Evolutionary conservation across 2,329 filamentous ascomycete species (phyloP), one percentile per base, ranked within the genome.

Genomic region (Cytospora schulzeri): DNA sequence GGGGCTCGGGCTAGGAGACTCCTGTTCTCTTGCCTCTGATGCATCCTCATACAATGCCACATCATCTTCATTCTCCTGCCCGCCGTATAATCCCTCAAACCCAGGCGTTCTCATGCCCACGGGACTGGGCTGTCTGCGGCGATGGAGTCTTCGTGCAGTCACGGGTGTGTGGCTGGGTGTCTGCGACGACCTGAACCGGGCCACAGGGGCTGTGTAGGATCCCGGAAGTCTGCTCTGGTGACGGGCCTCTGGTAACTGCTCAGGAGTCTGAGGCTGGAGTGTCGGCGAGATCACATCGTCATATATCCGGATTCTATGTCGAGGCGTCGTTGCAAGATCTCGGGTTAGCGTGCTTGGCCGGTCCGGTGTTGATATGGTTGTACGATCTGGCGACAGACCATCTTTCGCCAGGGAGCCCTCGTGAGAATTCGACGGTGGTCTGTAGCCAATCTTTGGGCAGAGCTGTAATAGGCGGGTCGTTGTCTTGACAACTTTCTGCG

Each of bases 211-310:
- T 15, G 81, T 83, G 68, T 79, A 80, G 17, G 78, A 73, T 14
- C 77, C 78, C 17, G 74, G 71, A 38, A 80, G 72, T 35, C 77
- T 77, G 61, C 80, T 81, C 58, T 73, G 77, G 67, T 83, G 81
- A 14, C 80, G 78, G 56, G 79, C 75, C 70, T 82, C 81, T 1
- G 81, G 80, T n/a, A 84, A 69, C 62, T 83, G 77, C 53, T 75
- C 74, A 26, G 82, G 81, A 14, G 83, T 84, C 69, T 81, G 81
- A n/a, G 82, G 81, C 66, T 84, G 82, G 12, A 71, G 72, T 6
- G 74, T 73, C 26, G 79, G 74, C 9, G 81, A 76, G 54, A 80
- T 62, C 28, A 72, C 71, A 67, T 85, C 82, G 65, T 83, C 77
- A 66, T 85, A 84, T 29, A 85, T 73, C 26, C 71, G 72, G 56